Conservation (phyloP, 306 rosid genomes). For the Quercus gilva region DNA sequence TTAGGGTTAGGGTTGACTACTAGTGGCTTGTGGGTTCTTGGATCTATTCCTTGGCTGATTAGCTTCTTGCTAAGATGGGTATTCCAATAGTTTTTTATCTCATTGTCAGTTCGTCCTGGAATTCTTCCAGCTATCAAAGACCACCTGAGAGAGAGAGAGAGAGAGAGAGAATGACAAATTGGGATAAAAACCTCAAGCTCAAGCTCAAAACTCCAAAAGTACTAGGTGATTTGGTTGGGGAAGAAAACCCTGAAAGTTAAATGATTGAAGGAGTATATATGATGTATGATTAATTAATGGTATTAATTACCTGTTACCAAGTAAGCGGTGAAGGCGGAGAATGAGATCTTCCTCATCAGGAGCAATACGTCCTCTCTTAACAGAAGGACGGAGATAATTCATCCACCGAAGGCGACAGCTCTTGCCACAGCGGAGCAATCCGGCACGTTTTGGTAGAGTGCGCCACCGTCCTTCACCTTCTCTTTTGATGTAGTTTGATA, state of each 20-base stretch:
- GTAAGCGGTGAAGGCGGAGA: conserved; percentile 91
- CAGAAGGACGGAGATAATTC: conserved; percentile 88
- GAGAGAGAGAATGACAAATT: background rate
- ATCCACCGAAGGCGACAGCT: conserved; percentile 96
- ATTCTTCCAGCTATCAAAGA: conserved; percentile 90
- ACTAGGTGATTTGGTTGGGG: background rate
- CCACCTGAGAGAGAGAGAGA: conserved; percentile 47
- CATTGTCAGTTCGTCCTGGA: conserved; percentile 82
- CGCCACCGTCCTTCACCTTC: conserved; percentile 90
- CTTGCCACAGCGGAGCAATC: conserved; percentile 80
- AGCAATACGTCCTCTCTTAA: conserved; percentile 87
- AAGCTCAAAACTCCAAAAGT: too few species aligned
- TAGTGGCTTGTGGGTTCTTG: conserved; percentile 85
- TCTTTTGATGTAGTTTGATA: conserved; percentile 45
- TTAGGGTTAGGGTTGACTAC: conserved; percentile 6
- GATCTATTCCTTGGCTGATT: conserved; percentile 83
- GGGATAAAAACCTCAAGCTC: background rate
- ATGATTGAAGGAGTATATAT: background rate
- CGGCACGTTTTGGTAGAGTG: conserved; percentile 69
- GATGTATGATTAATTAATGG: too few species aligned
- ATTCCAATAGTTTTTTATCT: conserved; percentile 89
- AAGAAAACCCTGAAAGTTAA: background rate
- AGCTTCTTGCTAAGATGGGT: conserved; percentile 93
- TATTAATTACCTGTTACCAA: conserved; percentile 60
- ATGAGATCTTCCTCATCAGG: conserved; percentile 91